Evolutionary conservation across 2,329 filamentous ascomycete genomes (phyloP).

Genomic region (Rhytidhysteron rufulum): DNA sequence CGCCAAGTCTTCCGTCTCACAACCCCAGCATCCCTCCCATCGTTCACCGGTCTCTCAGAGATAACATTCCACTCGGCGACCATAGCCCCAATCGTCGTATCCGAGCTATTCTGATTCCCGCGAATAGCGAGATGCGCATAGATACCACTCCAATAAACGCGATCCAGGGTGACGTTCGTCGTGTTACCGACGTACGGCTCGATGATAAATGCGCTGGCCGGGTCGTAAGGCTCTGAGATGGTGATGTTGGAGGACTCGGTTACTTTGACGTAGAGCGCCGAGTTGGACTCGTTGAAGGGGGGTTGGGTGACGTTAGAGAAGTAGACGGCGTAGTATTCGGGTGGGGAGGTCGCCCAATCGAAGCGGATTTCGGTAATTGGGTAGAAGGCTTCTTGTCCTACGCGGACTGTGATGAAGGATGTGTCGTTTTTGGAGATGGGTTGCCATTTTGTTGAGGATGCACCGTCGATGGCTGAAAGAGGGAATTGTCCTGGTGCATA

Average conservation of each 20-base stretch:
- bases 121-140: slow-evolving; percentile 46
- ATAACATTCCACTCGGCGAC: slow-evolving; percentile 52
- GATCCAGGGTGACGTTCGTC: slow-evolving; percentile 40
- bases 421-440: slow-evolving; percentile 49
- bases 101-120: slow-evolving; percentile 40
- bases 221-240: slow-evolving; percentile 42
- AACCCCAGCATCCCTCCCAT: background rate
- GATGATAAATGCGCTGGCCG: slow-evolving; percentile 31
- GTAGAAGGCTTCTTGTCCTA: slow-evolving; percentile 37
- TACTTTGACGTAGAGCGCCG: slow-evolving; percentile 11
- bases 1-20: background rate
- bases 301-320: slow-evolving; percentile 49
- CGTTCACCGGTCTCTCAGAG: slow-evolving; percentile 5
- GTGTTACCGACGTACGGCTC: slow-evolving; percentile 42
- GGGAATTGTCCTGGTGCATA: slow-evolving; percentile 66
- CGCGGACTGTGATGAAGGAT: slow-evolving; percentile 55
- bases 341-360: slow-evolving; percentile 58
- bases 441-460: slow-evolving; percentile 64
- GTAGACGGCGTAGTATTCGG: slow-evolving; percentile 50
- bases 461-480: slow-evolving; percentile 63
- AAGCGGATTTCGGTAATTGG: slow-evolving; percentile 52
- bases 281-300: slow-evolving; percentile 11
- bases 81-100: slow-evolving; percentile 42
- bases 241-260: slow-evolving; percentile 23
- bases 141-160: slow-evolving; percentile 39